Evolutionary conservation across 805 yeast genomes (phyloP).

Genomic region (Nadsonia fulvescens): DNA sequence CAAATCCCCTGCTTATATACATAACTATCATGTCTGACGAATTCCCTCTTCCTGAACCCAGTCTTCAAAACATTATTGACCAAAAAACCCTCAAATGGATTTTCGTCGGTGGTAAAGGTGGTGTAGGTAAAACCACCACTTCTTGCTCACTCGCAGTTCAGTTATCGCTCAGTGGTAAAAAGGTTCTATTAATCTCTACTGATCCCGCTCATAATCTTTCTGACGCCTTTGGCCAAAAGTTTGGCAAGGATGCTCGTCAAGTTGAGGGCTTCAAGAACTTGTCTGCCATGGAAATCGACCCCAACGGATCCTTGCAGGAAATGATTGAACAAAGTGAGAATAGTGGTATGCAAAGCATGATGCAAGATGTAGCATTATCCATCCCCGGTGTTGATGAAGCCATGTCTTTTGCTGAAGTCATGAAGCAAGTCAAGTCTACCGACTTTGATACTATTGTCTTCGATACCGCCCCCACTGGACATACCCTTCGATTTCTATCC

Average conservation of each 20-base stretch:
- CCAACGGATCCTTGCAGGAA: constrained; percentile 83
- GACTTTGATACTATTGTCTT: constrained; percentile 79
- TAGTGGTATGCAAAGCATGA: constrained; percentile 48
- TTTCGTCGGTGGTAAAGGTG: constrained; percentile 98
- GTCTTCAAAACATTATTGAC: constrained; percentile 23
- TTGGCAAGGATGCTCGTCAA: constrained; percentile 87
- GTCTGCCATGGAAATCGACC: constrained; percentile 97
- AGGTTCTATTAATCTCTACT: constrained; percentile 78
- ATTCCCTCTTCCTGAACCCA: constrained; percentile 18
- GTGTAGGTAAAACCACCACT: constrained; percentile 97
- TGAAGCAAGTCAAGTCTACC: constrained; percentile 77
- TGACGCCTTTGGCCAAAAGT: constrained; percentile 96
- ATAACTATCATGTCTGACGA: constrained; percentile 7
- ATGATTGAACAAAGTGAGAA: constrained; percentile 30
- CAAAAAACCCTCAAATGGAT: constrained; percentile 67
- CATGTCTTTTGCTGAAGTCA: constrained; percentile 89
- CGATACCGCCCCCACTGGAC: constrained; percentile 99
- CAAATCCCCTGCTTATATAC: neutral
- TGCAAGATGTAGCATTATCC: constrained; percentile 83
- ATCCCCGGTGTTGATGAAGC: constrained; percentile 99
- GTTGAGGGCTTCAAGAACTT: constrained; percentile 80
- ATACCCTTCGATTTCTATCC: constrained; percentile 85
- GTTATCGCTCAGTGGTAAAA: constrained; percentile 68
- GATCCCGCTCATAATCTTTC: constrained; percentile 98
- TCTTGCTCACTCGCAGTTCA: constrained; percentile 92